phyloP scores from a whole-genome alignment of 345 rosid genomes.

The Lepidium aucheri region DNA sequence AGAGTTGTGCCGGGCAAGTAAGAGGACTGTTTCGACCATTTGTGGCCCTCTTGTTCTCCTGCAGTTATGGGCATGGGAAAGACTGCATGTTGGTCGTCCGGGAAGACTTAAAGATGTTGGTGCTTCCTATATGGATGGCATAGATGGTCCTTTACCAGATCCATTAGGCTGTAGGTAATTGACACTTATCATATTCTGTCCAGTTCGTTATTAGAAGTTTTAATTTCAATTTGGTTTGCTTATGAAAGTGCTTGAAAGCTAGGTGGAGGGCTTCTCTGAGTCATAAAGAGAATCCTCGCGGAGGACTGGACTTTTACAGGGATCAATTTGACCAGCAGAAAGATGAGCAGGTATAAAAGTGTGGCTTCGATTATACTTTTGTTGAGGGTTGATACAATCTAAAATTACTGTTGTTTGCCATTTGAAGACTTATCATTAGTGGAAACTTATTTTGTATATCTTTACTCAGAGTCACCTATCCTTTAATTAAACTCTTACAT shows the following conservation, averaged over 20 bases:
- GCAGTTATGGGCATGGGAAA: constrained; percentile 35
- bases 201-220: not conserved
- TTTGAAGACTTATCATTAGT: not conserved
- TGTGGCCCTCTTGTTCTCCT: constrained; percentile 35
- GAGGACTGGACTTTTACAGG: constrained; percentile 33
- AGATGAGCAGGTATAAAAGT: constrained; percentile 27
- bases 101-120: constrained; percentile 31
- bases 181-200: not conserved
- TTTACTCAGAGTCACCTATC: not conserved
- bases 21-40: constrained; percentile 32
- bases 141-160: constrained; percentile 31
- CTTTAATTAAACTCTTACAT: not conserved
- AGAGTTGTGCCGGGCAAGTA: constrained; percentile 34
- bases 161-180: constrained; percentile 36
- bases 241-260: constrained; percentile 23
- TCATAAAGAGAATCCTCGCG: constrained; percentile 36
- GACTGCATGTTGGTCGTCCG: constrained; percentile 34
- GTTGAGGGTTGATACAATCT: not conserved
- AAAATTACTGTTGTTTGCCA: not conserved
- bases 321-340: constrained; percentile 38
- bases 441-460: not conserved
- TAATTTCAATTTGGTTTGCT: constrained; percentile 8
- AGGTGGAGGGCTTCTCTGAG: constrained; percentile 38
- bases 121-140: constrained; percentile 31
- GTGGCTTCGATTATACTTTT: not conserved